Percentiles rank a stretch among this genome's conserved stretches.
Conservation (phyloP, 1,139 yeast species). For the Kurtzmaniella quercitrusa region DNA sequence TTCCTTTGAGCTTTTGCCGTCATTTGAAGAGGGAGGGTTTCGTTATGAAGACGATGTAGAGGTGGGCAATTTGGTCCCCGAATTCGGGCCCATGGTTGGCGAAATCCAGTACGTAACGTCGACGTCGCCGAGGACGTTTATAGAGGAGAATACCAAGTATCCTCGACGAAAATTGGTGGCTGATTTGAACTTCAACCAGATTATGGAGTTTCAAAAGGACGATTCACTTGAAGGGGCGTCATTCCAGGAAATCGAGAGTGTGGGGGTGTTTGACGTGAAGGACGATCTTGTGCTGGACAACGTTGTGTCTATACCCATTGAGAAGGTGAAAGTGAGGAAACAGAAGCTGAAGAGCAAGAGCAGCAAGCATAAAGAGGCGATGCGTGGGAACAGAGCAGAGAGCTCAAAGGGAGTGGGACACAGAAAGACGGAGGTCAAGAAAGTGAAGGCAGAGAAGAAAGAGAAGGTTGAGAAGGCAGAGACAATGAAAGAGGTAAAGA, state of each 20-base stretch:
- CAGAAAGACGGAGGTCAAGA: too few relatives aligned
- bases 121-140: conserved; percentile 20
- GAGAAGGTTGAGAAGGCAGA: too few relatives aligned
- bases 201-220: conserved; percentile 9
- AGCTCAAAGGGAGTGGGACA: too few relatives aligned
- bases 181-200: conserved; percentile 21
- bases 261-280: background rate
- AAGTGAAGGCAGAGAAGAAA: too few relatives aligned
- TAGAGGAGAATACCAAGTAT: conserved; percentile 15
- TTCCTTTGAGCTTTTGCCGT: conserved; percentile 13
- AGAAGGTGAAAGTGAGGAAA: background rate
- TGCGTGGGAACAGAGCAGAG: conserved; percentile 1
- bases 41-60: background rate
- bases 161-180: conserved; percentile 26
- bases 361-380: conserved; percentile 3
- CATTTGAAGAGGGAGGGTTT: conserved; percentile 13
- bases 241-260: background rate
- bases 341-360: background rate
- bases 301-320: background rate
- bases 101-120: conserved; percentile 19
- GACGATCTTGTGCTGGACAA: background rate
- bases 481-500: background rate
- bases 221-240: background rate
- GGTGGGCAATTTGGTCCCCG: conserved; percentile 6
- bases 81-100: background rate